phyloP scores from a whole-genome alignment of 2,329 filamentous ascomycete genomes.

The Epichloe uncinata region DNA sequence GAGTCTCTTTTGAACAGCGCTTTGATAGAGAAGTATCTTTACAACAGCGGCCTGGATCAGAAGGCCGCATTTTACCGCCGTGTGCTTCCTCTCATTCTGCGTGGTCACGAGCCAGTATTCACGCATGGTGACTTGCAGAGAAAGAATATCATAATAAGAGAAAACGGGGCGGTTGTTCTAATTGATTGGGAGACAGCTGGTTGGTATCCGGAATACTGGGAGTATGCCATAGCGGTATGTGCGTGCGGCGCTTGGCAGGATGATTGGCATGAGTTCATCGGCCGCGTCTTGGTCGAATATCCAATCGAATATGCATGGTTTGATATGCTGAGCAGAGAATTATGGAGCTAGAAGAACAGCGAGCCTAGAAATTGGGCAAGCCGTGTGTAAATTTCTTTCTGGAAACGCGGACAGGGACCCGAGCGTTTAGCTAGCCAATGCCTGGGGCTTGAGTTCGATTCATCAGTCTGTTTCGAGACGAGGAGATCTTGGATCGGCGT shows the following conservation, averaged over 20 bases:
- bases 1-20: neutral
- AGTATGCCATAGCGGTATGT: neutral
- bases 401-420: too few relatives aligned
- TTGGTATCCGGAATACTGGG: conserved; percentile 1
- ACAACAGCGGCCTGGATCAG: neutral
- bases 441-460: too few relatives aligned
- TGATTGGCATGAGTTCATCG: neutral
- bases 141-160: neutral
- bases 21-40: neutral
- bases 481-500: too few relatives aligned
- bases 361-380: too few relatives aligned
- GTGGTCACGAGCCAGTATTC: neutral
- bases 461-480: too few relatives aligned
- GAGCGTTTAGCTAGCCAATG: too few relatives aligned
- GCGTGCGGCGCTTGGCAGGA: neutral
- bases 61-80: conserved; percentile 7
- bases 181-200: conserved; percentile 1
- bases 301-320: neutral
- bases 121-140: conserved; percentile 4
- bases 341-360: neutral
- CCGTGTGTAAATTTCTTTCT: too few relatives aligned
- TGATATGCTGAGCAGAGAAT: neutral
- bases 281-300: neutral
- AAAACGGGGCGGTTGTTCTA: neutral
- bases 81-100: conserved; percentile 20